Evolutionary conservation across 2,329 filamentous ascomycete species (phyloP).

Genomic region (Cercospora sp.): DNA sequence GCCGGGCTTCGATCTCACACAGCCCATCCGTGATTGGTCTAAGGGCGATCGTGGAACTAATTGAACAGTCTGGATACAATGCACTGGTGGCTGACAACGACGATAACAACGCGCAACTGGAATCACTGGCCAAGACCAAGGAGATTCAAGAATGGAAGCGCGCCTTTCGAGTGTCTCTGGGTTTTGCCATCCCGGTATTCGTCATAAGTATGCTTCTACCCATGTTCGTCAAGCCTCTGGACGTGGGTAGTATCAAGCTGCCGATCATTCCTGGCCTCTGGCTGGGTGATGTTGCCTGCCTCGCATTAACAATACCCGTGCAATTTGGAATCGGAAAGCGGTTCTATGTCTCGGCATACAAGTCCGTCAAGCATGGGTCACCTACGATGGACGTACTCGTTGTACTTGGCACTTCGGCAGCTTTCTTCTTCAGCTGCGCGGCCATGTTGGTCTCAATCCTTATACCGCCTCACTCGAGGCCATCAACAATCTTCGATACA

Average conservation of each 20-base stretch:
- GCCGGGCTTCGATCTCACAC: conserved; percentile 72
- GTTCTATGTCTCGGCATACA: conserved; percentile 92
- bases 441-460: conserved; percentile 82
- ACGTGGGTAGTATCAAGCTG: conserved; percentile 70
- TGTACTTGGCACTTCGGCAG: conserved; percentile 87
- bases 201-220: conserved; percentile 91
- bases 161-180: conserved; percentile 74
- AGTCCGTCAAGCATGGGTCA: conserved; percentile 83
- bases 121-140: conserved; percentile 92
- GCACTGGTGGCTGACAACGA: conserved; percentile 87
- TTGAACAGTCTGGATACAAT: conserved; percentile 83
- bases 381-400: conserved; percentile 98
- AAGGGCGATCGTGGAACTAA: conserved; percentile 74
- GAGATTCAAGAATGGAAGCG: conserved; percentile 92
- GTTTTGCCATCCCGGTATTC: conserved; percentile 88
- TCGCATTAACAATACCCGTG: conserved; percentile 83
- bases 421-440: conserved; percentile 91
- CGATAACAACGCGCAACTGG: conserved; percentile 94
- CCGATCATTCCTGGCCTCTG: conserved; percentile 72
- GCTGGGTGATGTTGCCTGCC: conserved; percentile 82
- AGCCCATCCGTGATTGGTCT: conserved; percentile 72
- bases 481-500: conserved; percentile 91
- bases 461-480: conserved; percentile 72
- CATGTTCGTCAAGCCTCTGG: conserved; percentile 74
- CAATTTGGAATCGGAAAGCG: conserved; percentile 95